Evolutionary conservation across 2,329 filamentous ascomycete genomes (phyloP), one percentile per base, ranked within the genome.

Genomic region (Cryphonectria radicalis): DNA sequence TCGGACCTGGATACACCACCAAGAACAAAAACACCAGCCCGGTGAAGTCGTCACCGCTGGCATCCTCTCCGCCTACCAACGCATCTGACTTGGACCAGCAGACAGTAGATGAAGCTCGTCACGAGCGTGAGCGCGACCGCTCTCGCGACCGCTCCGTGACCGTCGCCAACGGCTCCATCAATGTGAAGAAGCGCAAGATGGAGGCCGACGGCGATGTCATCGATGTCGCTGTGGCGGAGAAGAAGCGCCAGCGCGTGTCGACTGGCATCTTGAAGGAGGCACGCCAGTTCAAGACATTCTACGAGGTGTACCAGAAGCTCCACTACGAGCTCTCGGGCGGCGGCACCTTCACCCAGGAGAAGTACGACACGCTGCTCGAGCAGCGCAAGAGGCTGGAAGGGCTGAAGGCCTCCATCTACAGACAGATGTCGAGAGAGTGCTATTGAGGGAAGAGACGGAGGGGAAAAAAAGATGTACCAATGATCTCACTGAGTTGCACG

Each of bases 11-110:
- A 80, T 67, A 81, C 75, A 80, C 77, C 75, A 82, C 76, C 70
- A 86, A 84, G 77, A 82, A 80, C 77, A 88, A 88, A 78, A 83
- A 84, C 73, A 90, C 85, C 0, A 90, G 88, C 8, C 88, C 88
- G 0, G 83, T 83, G 66, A 91, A 91, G 77, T 91, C 89, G 2
- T 91, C 89, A 13, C 89, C 89, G 4, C 81, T 91, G 25, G 89
- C 89, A n/a, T 89, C 88, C 1, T 91, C 89, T 8, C 88, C 89
- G 17, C 89, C 89, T 0, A 90, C 89, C 10, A 91, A 91, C 73
- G 89, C 88, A 0, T 90, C 89, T 1, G 89, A 91, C 70, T 80
- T 90, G 53, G 88, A 90, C 42, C 82, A 85, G 14, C 78, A 81
- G 62, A 79, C 78, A 28, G 67, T 66, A 35, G 66, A 73, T 57